Evolutionary conservation across 1,284 basidiomycete species (phyloP), one percentile per base, ranked within the genome.

Genomic region (Fomitiporia mediterranea): DNA sequence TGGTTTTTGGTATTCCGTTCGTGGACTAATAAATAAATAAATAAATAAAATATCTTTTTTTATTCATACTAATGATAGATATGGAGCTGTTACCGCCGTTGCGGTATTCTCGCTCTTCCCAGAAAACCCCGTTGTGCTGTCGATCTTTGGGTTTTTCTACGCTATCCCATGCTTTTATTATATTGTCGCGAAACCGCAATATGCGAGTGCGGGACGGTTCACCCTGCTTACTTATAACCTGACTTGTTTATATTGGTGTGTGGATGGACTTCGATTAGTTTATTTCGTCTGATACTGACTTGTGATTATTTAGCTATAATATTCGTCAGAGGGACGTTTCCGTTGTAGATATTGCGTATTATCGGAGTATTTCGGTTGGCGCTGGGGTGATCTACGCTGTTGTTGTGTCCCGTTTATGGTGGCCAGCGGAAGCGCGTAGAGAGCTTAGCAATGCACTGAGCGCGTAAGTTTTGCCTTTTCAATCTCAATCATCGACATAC

Each of bases 141-240:
- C 92, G 1, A 72, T 91, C 38, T 88, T 94, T 60, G 95, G 96
- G 0, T 89, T 92, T 67, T 74, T 97, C 61, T 96, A 93, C 69
- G 94, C 93, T 1, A 74, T 97, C 2, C 95, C 95, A 2, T 98
- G 95, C 70, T 98, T 97, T 73, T 94, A 91, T 69, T 86, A 88
- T 66, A 94, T 95, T 63, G 78, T 94, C 13, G 81, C 84, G 0
- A 84, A 83, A 62, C 93, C 93, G 0, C 74, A 84, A 59, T 91
- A 90, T 62, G 82, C 87, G 8, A 84, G 89, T 39, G 84, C 89
- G 1, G 87, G 89, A 2, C 81, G 94, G 25, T 95, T 97, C 70
- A 86, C 93, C n/a, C 77, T 97, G 27, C 72, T 95, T 49, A 90
- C 89, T 3, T 93, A 96, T 72, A 98, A 98, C 65, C 71, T 98